phyloP scores from a whole-genome alignment of 352 stramenopile genomes.

The Phytophthora macrochlamydospora region DNA sequence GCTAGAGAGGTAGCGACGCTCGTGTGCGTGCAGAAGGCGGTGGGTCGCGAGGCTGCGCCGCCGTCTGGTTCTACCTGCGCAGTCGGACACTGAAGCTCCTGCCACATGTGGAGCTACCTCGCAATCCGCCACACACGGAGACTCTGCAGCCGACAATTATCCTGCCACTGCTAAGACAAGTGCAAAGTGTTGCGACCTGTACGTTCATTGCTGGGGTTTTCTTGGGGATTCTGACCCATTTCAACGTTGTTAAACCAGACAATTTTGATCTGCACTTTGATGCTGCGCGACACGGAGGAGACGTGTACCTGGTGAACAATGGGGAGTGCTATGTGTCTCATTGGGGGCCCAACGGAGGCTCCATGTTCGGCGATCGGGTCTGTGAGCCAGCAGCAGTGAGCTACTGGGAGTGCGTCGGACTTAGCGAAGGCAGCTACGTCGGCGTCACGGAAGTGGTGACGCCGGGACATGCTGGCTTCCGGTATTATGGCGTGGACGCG shows the following conservation, averaged over 20 bases:
- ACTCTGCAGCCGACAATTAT: conserved; percentile 42
- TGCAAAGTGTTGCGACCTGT: conserved; percentile 63
- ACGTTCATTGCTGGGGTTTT: conserved; percentile 10
- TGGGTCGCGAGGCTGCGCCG: conserved; percentile 27
- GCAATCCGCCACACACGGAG: conserved; percentile 21
- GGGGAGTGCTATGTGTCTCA: conserved; percentile 43
- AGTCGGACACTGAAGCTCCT: conserved; percentile 34
- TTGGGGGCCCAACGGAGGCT: conserved; percentile 49
- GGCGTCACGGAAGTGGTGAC: conserved; percentile 48
- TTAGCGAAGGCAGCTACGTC: conserved; percentile 70
- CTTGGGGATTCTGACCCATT: background rate
- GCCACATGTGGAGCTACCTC: conserved; percentile 31
- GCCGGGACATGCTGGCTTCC: conserved; percentile 38
- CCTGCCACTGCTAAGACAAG: conserved; percentile 48
- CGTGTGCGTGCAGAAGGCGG: conserved; percentile 34
- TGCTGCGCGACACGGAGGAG: conserved; percentile 35
- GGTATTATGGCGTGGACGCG: conserved; percentile 47
- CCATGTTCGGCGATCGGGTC: conserved; percentile 53
- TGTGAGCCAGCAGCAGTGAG: conserved; percentile 49
- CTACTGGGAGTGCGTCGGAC: conserved; percentile 71
- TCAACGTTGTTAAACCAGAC: conserved; percentile 27
- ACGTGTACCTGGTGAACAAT: conserved; percentile 51
- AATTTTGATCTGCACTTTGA: conserved; percentile 60
- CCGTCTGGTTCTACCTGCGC: conserved; percentile 52
- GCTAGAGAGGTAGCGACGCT: conserved; percentile 37